A percentile compares a stretch with the other conserved stretches of the same genome.
Evolutionary conservation across 176 grass and related monocot genomes (phyloP).

Genomic region (Paspalum vaginatum): DNA sequence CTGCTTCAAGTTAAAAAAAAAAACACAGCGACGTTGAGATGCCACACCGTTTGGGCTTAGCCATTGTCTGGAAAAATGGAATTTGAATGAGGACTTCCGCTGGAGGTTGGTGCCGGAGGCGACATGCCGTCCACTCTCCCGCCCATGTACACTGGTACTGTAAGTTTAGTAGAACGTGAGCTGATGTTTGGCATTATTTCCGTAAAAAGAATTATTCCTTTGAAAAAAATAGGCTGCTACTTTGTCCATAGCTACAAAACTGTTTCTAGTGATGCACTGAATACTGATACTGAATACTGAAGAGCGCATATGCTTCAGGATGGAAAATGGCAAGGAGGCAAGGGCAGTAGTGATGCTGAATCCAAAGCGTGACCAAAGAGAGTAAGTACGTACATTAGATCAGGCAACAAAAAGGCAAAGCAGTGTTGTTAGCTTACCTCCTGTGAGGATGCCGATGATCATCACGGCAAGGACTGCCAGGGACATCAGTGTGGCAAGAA

Average conservation of each 20-base stretch:
- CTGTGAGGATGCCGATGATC: not conserved
- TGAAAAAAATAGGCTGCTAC: not conserved
- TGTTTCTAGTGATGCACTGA: not conserved
- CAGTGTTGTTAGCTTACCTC: slow-evolving; percentile 27
- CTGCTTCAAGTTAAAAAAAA: not conserved
- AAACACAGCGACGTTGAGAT: not conserved
- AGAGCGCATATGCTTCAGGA: not conserved
- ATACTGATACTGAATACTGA: not conserved
- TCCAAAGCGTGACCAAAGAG: not conserved
- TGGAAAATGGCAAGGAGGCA: not conserved
- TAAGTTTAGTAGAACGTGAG: slow-evolving; percentile 4
- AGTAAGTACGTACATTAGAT: not conserved
- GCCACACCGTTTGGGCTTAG: slow-evolving; percentile 11
- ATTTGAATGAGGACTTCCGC: slow-evolving; percentile 3
- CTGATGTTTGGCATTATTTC: not conserved
- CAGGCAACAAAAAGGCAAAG: not conserved
- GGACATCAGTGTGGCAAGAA: not conserved
- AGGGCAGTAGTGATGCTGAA: not conserved
- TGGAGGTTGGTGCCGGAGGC: slow-evolving; percentile 25
- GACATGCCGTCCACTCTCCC: not conserved
- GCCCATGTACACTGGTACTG: slow-evolving; percentile 5
- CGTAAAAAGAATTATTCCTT: not conserved
- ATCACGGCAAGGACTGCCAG: not conserved
- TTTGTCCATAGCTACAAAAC: not conserved
- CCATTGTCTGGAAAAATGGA: slow-evolving; percentile 9